Percentiles rank a stretch among this genome's conserved stretches.
Evolutionary conservation across 768 basidiomycete genomes (phyloP).

Genomic region (Mycena crocata): DNA sequence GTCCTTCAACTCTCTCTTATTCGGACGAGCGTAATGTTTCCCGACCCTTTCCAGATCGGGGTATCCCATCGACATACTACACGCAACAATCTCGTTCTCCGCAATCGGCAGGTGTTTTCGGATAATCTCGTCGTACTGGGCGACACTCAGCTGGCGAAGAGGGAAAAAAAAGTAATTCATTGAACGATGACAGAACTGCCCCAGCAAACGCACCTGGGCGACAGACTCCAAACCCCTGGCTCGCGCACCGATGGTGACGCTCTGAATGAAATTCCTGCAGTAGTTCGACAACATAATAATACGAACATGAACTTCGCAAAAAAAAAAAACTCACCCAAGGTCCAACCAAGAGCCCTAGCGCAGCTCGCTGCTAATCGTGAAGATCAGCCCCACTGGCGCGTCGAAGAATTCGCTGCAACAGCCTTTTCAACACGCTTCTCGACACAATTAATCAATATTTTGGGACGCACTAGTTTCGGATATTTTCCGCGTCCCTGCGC

Average conservation of each 20-base stretch:
- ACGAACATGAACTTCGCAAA: background rate
- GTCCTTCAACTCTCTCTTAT: constrained; percentile 13
- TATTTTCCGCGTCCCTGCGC: background rate
- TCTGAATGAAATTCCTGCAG: constrained; percentile 29
- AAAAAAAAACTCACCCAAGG: constrained; percentile 15
- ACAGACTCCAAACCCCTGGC: constrained; percentile 32
- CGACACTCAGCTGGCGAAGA: constrained; percentile 18
- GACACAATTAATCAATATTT: background rate
- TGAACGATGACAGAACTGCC: too few relatives aligned
- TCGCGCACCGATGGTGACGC: constrained; percentile 26
- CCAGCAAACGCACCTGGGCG: constrained; percentile 21
- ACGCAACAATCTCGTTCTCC: constrained; percentile 27
- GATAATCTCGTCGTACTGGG: constrained; percentile 25
- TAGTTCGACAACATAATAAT: background rate
- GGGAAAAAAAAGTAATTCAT: background rate
- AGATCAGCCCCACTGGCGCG: constrained; percentile 32
- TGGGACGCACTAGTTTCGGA: constrained; percentile 15
- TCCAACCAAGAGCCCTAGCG: constrained; percentile 30
- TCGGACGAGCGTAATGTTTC: constrained; percentile 15
- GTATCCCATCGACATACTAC: constrained; percentile 29
- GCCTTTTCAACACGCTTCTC: too few relatives aligned
- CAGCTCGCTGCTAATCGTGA: constrained; percentile 25
- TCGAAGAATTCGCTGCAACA: background rate
- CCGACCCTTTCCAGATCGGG: constrained; percentile 26
- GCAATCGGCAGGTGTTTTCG: constrained; percentile 27